These are phyloP conservation scores for Sugiyamaella xylanicola DNA, from an alignment of 1,139 yeast genomes.

Conservation along the genomic window DNA sequence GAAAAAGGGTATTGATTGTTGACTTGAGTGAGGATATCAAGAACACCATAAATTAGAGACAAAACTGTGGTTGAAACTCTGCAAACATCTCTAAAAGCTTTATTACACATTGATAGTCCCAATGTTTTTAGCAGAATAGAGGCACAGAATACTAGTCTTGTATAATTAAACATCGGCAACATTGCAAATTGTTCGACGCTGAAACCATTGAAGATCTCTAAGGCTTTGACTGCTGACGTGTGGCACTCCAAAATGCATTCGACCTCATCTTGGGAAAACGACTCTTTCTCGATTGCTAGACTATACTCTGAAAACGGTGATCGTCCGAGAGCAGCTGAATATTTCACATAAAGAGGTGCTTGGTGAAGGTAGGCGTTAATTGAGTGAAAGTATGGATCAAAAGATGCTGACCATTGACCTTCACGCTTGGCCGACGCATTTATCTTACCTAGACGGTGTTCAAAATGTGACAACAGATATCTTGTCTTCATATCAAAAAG, in stretches of 20 bases:
- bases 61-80: constrained; percentile 55
- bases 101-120: constrained; percentile 56
- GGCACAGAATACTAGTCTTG: constrained; percentile 67
- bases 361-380: constrained; percentile 78
- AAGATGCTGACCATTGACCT: constrained; percentile 3
- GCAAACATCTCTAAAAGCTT: constrained; percentile 50
- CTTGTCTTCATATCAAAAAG: constrained; percentile 33
- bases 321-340: constrained; percentile 36
- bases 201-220: constrained; percentile 27
- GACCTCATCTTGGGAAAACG: constrained; percentile 30
- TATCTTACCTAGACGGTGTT: constrained; percentile 26
- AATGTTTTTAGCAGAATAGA: constrained; percentile 66
- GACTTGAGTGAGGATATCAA: constrained; percentile 38
- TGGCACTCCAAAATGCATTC: constrained; percentile 33
- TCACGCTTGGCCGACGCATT: constrained; percentile 17
- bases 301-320: constrained; percentile 44
- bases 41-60: constrained; percentile 48
- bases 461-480: constrained; percentile 34
- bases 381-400: constrained; percentile 48
- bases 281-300: constrained; percentile 34
- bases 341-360: constrained; percentile 48
- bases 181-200: constrained; percentile 45
- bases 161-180: constrained; percentile 63
- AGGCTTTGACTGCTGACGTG: constrained; percentile 29
- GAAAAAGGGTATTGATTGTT: constrained; percentile 33